Percentiles rank a stretch among this genome's conserved stretches.
Evolutionary conservation across 2,329 filamentous ascomycete species (phyloP).

Genomic region (Ascomycota sp.): DNA sequence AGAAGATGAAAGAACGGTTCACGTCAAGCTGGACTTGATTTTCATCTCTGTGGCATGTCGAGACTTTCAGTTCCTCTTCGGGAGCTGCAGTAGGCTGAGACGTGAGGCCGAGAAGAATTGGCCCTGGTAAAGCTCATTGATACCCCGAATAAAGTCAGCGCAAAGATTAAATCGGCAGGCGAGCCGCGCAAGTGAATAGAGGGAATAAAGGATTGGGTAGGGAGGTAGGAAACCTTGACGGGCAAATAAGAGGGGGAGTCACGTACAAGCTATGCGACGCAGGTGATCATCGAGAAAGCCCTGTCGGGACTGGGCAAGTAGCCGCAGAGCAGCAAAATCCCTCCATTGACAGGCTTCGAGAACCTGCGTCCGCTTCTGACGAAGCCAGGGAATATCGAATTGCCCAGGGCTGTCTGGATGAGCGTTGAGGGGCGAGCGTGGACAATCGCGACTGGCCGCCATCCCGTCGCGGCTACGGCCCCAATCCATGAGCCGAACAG

Average conservation of each 20-base stretch:
- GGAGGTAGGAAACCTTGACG: neutral
- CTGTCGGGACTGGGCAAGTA: slow-evolving; percentile 40
- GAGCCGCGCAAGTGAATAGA: neutral
- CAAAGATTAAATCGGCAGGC: too few relatives aligned
- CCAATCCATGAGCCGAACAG: too few relatives aligned
- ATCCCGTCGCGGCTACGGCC: too few relatives aligned
- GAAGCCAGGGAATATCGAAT: slow-evolving; percentile 1
- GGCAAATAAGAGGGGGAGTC: neutral
- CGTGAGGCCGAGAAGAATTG: slow-evolving; percentile 30
- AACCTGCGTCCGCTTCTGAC: slow-evolving; percentile 18
- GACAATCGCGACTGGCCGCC: too few relatives aligned
- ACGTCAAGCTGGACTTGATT: slow-evolving; percentile 85
- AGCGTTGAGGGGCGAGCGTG: too few relatives aligned
- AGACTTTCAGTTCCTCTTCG: slow-evolving; percentile 29
- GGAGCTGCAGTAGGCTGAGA: neutral
- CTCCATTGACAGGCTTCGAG: slow-evolving; percentile 36
- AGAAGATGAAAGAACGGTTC: slow-evolving; percentile 91
- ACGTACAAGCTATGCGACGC: slow-evolving; percentile 60
- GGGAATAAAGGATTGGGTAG: neutral
- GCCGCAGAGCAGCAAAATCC: slow-evolving; percentile 34
- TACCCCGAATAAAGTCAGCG: too few relatives aligned
- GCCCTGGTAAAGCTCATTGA: slow-evolving; percentile 27
- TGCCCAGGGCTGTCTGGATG: too few relatives aligned
- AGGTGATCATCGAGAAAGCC: slow-evolving; percentile 48
- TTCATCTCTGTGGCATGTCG: slow-evolving; percentile 69